These are phyloP conservation scores for Dendrobium huoshanense DNA, from an alignment of 106 monocot species.

Conservation along the genomic window DNA sequence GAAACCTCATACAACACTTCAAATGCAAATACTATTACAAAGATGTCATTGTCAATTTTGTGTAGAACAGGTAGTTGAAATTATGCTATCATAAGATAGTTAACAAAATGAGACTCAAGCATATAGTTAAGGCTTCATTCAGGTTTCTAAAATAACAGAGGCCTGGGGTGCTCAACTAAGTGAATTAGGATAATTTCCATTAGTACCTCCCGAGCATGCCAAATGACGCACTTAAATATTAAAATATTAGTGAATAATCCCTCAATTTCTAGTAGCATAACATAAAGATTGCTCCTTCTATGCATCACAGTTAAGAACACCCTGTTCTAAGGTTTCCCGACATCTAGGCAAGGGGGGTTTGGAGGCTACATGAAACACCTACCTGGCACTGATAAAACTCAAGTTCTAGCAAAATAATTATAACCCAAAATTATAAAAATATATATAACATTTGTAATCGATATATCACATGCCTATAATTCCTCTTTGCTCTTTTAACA, in stretches of 20 bases:
- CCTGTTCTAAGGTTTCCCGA: too few relatives aligned
- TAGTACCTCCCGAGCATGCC: background rate
- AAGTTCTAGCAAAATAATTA: too few relatives aligned
- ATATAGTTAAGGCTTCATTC: background rate
- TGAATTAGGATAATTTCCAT: background rate
- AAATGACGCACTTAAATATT: background rate
- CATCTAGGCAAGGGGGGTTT: too few relatives aligned
- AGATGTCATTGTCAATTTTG: background rate
- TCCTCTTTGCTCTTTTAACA: too few relatives aligned
- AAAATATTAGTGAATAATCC: background rate
- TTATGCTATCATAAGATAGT: background rate
- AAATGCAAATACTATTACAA: background rate
- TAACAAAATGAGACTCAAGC: background rate
- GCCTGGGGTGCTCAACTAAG: background rate
- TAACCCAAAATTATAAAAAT: too few relatives aligned
- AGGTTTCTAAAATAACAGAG: constrained; percentile 1
- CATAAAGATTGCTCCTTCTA: too few relatives aligned
- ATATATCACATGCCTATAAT: too few relatives aligned
- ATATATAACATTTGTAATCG: too few relatives aligned
- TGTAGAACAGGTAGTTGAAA: background rate
- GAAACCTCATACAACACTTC: background rate
- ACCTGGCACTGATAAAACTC: too few relatives aligned
- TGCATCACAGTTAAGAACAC: too few relatives aligned
- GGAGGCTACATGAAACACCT: too few relatives aligned
- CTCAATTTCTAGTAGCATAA: background rate